Evolutionary conservation across 2,329 filamentous ascomycete genomes (phyloP), one percentile per base, ranked within the genome.

Genomic region (Pseudogymnoascus sp.): DNA sequence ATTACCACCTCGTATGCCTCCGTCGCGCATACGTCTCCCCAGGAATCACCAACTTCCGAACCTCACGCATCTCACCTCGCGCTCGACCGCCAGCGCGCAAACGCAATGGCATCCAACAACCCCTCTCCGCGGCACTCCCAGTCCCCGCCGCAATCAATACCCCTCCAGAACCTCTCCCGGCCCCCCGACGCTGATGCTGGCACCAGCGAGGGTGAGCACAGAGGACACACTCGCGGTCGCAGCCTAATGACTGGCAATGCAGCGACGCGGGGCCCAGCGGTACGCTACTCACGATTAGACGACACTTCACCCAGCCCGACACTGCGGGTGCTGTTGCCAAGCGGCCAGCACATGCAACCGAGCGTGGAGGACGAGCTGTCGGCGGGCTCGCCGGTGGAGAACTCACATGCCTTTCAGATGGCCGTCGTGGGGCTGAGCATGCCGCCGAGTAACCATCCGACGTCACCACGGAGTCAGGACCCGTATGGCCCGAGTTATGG

Each of bases 131-230:
- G 66, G 66, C 76, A 78, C 67, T 75, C 76, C 66, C 78, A 81
- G 29, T 75, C 77, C 53, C 73, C 75, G 64, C 77, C 80, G 65
- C 82, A 83, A 70, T 87, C 87, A 66, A 93, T 95, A 76, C 89
- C 88, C 65, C 79, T 93, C 64, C 86, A 86, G 74, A 83, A 87
- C 69, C 78, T 90, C 26, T 64, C 69, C 68, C 74, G 69, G 11
- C 72, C 72, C 59, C 70, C 72, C n/a, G 72, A 72, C 65, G 68
- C 68, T 13, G 68, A 70, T 67, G 70, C 67, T 59, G 64, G 59
- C 33, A 19, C 33, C 24, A 61, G 33, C 33, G 59, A 61, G 38
- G 38, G 33, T 24, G 33, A 38, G 11, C 33, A 61, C 19, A 65
- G 64, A 35, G 65, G 69, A 44, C 68, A 70, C 61, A 70, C 61